Base-by-base conservation (phyloP, 768 basidiomycete genomes). In the Pisolithus microcarpus region DNA sequence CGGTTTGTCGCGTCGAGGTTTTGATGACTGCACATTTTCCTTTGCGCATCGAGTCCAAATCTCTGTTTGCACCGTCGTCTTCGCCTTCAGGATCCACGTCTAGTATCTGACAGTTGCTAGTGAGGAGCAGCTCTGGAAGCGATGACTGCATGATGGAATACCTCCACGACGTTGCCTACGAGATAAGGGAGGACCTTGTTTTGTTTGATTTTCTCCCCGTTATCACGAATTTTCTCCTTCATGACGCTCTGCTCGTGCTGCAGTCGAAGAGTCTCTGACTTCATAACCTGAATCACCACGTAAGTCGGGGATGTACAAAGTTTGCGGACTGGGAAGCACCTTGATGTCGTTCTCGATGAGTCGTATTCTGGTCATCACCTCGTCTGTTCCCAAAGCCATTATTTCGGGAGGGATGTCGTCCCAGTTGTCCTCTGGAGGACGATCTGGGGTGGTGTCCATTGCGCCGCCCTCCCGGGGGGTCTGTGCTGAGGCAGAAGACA, bases 1-100 rank as follows among this genome's bases (percentile, higher is more conserved):
- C 92, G 43, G 96, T 98, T 72, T 96, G 96, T 53, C 96, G 86
- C 7, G 95, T 98, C 1, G 93, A 94, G 5, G 96, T 98, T 73
- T 99, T 99, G 75, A 98, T 93, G 48, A 98, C 95, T 15, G 96
- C 96, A 60, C 92, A 96, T 75, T 98, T 96, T 24, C 92, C 92
- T 72, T 91, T 91, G 58, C 91, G 90, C 79, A 89, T 89, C n/a
- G 87, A 89, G 65, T 96, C 90, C 45, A 94, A 74, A 69, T 98
- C 94, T 62, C 89, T 87, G 62, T 88, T 90, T n/a, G 92, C 93
- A 46, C 96, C 96, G 55, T 93, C 89, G 63, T 94, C 91, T 69
- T 94, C 89, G 24, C 77, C 82, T 64, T 97, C 94, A 7, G 91
- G 87, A 66, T 95, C 93, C 38, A 98, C 85, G 57, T 98, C 86